Conservation (phyloP, 371 early-diverging fungal genomes). For the Mucor velutinosus region DNA sequence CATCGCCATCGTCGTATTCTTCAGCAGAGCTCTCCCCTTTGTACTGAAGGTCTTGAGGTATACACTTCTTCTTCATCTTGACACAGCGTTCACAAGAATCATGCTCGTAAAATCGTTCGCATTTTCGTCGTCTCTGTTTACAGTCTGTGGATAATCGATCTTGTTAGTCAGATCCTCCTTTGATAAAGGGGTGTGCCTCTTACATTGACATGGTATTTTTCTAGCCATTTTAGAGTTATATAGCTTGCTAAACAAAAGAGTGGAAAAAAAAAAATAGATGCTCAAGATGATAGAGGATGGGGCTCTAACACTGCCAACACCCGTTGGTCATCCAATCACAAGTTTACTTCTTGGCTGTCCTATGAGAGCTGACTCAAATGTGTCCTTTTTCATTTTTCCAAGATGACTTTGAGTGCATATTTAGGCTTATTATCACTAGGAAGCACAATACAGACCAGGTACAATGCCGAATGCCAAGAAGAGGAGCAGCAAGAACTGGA, state of each 20-base stretch:
- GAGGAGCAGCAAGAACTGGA: slow-evolving; percentile 28
- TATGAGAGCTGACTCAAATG: not conserved
- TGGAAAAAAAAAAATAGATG: not conserved
- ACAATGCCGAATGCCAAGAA: slow-evolving; percentile 20
- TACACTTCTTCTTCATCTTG: slow-evolving; percentile 15
- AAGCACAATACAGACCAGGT: slow-evolving; percentile 28
- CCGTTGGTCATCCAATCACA: not conserved
- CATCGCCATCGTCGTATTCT: slow-evolving; percentile 14
- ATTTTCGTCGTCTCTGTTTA: slow-evolving; percentile 23
- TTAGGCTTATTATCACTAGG: slow-evolving; percentile 39
- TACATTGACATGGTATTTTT: slow-evolving; percentile 24
- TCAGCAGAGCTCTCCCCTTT: slow-evolving; percentile 9
- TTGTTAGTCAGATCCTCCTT: not conserved
- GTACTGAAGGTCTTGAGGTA: slow-evolving; percentile 1
- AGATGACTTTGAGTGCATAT: slow-evolving; percentile 45
- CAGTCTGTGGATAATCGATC: slow-evolving; percentile 10
- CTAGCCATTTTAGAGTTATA: slow-evolving; percentile 11
- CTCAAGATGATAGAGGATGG: not conserved
- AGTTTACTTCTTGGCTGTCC: not conserved
- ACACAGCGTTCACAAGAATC: slow-evolving; percentile 25
- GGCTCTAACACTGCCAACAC: not conserved
- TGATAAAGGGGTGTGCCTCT: not conserved
- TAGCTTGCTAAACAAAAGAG: not conserved
- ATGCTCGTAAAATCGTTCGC: slow-evolving; percentile 12
- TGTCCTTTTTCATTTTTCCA: not conserved